Base-by-base conservation (phyloP, 2,329 filamentous ascomycete species). In the Penicillium oxalicum region DNA sequence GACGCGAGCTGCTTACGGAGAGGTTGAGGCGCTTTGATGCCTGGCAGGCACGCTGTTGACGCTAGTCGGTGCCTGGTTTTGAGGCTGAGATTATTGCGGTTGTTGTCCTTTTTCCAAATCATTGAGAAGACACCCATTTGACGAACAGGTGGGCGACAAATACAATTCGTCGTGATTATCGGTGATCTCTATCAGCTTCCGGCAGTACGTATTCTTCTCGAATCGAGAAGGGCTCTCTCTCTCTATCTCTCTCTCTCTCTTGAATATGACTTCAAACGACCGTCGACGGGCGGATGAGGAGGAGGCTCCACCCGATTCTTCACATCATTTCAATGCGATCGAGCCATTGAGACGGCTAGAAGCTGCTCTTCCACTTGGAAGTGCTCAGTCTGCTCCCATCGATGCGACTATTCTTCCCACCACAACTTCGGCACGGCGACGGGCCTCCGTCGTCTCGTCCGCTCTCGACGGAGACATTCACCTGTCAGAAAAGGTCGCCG, bases 381-480 rank as follows among this genome's bases (percentile, higher is more conserved):
- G 45, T 24, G 8, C 25, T 34, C 42, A 43, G 28, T 33, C 48
- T 12, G 7, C 47, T 4, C 36, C 27, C 18, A 12, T 45, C 25
- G 42, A 54, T 45, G 9, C 45, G 24, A 24, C 13, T n/a, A 38
- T 47, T 6, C 40, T 59, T 12, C 55, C 58, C 9, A 49, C 28
- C 28, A 59, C 56, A 5, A 51, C 57, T 4, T 32, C 43, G 28
- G 36, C 49, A 32, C 56, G 56, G 6, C 55, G 54, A 35, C 53
- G 47, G 8, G 55, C 50, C 5, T 58, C 58, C 9, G 47, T 28
- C 12, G 13, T 48, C 27, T 27, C 39, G 5, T 35, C 41, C 11
- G 59, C 58, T 27, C 51, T 53, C 7, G 58, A 60, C 44, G 51
- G 50, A 28, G 59, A 59, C 54, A 47, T 42, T 4, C 37, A 50